Evolutionary conservation across 306 rosid species (phyloP), one percentile per base, ranked within the genome.

Genomic region (Casuarina glauca): DNA sequence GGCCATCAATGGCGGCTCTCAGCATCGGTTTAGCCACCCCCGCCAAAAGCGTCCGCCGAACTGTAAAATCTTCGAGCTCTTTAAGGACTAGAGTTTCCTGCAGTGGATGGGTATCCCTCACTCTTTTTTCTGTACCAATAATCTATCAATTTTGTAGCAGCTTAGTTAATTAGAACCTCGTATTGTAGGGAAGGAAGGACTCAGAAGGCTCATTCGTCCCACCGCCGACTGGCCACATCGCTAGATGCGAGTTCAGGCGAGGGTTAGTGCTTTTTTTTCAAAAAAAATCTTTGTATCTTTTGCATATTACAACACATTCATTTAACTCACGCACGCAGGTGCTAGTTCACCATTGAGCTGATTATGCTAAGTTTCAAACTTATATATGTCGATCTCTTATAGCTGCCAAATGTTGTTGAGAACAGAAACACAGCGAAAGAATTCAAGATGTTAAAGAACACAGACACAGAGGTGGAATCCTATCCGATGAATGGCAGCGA

Each of bases 211-310:
- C 90, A 16, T 61, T 94, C 1, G 90, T 93, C 2, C 86, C 72
- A n/a, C 90, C 97, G 44, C 75, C 84, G 77, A 79, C 91, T 2
- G 98, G 98, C n/a, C 97, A 89, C 64, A 66, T 94, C 54, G 97
- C 98, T 1, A 84, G 91, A 48, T 71, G 51, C 4, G 97, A 92
- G 88, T 92, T 94, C 67, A 7, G 51, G 32, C 32, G 1, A 26
- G 32, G 32, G 32, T 26, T 26, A 26, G 32, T 26, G 32, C 32
- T 26, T 26, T 26, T 26, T 26, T 26, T 26, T 0, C 32, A 26
- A 26, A 26, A 26, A 26, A 26, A 26, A 26, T 26, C 32, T 26
- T 26, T 26, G 0, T 26, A 26, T 26, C 32, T 26, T 26, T 26
- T 26, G 32, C 32, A 26, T 26, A 26, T 26, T 26, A 26, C 32